phyloP scores from a whole-genome alignment of 1,284 basidiomycete genomes.

The Hymenochaete sp. region DNA sequence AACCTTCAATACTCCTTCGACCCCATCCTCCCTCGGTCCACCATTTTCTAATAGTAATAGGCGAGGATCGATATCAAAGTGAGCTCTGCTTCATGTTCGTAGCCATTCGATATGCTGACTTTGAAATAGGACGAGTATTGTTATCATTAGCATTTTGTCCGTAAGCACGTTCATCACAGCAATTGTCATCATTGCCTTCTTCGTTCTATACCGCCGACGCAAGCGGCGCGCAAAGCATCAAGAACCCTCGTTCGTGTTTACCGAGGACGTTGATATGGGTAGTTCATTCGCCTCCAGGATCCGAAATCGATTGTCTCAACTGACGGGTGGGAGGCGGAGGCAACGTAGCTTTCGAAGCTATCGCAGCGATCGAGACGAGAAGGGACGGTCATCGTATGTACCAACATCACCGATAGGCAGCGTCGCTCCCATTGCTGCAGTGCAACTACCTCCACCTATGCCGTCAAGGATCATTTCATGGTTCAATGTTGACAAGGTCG shows the following conservation, averaged over 20 bases:
- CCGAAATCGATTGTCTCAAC: slow-evolving; percentile 4
- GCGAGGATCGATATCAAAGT: slow-evolving; percentile 8
- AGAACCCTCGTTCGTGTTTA: slow-evolving; percentile 14
- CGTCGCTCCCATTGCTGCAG: background rate
- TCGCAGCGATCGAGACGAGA: slow-evolving; percentile 12
- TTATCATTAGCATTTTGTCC: slow-evolving; percentile 1
- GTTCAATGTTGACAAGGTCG: no score
- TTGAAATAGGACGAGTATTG: background rate
- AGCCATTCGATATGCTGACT: background rate
- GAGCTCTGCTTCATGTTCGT: background rate
- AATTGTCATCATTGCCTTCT: slow-evolving; percentile 2
- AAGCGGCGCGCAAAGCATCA: background rate
- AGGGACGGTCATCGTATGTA: slow-evolving; percentile 6
- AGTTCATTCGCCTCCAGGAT: slow-evolving; percentile 14
- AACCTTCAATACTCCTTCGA: slow-evolving; percentile 6
- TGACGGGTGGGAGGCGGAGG: slow-evolving; percentile 1
- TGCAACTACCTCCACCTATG: background rate
- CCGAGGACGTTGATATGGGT: slow-evolving; percentile 17
- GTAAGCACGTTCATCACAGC: background rate
- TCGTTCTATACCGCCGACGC: slow-evolving; percentile 9
- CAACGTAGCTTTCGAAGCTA: slow-evolving; percentile 12
- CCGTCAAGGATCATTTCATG: slow-evolving; percentile 7
- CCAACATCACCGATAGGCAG: slow-evolving; percentile 14
- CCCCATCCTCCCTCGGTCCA: background rate
- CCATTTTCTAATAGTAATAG: background rate